Percentiles rank a stretch among this genome's conserved stretches.
Conservation (phyloP, 2,329 filamentous ascomycete genomes). For the Claviceps humidiphila region DNA sequence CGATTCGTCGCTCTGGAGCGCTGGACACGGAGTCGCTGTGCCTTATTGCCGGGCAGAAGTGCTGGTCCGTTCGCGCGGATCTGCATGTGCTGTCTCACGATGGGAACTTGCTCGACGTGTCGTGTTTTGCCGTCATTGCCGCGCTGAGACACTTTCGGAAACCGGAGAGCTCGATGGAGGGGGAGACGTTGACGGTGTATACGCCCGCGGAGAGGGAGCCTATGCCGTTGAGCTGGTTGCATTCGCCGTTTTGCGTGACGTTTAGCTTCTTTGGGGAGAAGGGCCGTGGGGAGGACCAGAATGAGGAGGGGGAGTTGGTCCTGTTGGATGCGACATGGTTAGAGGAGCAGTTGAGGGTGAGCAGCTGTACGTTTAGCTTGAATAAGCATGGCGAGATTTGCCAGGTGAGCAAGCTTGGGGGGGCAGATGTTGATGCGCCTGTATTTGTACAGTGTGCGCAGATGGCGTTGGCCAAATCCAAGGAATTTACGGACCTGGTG, state of each 20-base stretch:
- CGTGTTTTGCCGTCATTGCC: constrained; percentile 77
- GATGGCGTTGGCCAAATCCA: constrained; percentile 64
- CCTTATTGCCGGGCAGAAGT: constrained; percentile 79
- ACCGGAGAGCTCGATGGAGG: constrained; percentile 77
- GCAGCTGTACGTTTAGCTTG: constrained; percentile 67
- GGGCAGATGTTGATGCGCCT: constrained; percentile 67
- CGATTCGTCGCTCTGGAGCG: constrained; percentile 79
- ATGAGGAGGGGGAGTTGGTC: constrained; percentile 39
- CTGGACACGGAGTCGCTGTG: constrained; percentile 94
- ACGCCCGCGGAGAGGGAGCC: constrained; percentile 76
- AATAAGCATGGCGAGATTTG: constrained; percentile 86
- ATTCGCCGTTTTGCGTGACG: constrained; percentile 82
- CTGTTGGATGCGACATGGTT: constrained; percentile 59
- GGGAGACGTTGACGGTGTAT: constrained; percentile 74
- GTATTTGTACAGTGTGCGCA: constrained; percentile 63
- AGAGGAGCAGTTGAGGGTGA: constrained; percentile 65
- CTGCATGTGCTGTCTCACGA: constrained; percentile 86
- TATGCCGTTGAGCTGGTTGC: constrained; percentile 78
- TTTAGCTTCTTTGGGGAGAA: constrained; percentile 72
- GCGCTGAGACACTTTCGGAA: constrained; percentile 83
- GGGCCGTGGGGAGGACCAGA: constrained; percentile 36
- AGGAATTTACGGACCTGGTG: constrained; percentile 63
- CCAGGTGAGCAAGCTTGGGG: constrained; percentile 82
- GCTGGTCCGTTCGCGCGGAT: constrained; percentile 83
- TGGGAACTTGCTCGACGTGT: constrained; percentile 75